phyloP scores from a whole-genome alignment of 768 basidiomycete species.

The Amanita pallidorosea region DNA sequence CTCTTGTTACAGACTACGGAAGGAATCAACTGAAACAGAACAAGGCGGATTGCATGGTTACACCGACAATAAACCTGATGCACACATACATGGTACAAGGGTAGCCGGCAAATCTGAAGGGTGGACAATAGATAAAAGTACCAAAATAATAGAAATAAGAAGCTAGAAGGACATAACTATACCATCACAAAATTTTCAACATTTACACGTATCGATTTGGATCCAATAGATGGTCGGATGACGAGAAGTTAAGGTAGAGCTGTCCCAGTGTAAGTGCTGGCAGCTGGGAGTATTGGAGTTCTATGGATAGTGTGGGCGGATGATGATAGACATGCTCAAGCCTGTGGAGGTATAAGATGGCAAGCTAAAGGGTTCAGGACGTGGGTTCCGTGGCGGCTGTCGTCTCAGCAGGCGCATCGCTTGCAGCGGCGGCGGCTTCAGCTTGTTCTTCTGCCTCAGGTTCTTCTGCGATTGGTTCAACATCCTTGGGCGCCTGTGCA shows the following conservation, averaged over 20 bases:
- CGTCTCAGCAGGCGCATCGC: conserved; percentile 8
- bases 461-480: conserved; percentile 47
- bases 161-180: conserved; percentile 12
- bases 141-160: conserved; percentile 7
- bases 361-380: neutral
- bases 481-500: conserved; percentile 20
- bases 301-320: neutral
- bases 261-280: neutral
- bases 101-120: neutral
- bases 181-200: conserved; percentile 13
- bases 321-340: neutral
- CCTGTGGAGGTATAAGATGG: neutral
- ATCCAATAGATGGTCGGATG: conserved; percentile 7
- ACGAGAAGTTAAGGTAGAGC: neutral
- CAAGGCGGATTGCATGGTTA: neutral
- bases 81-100: conserved; percentile 4
- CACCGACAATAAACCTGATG: conserved; percentile 3
- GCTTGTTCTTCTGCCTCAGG: conserved; percentile 26
- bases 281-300: neutral
- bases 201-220: conserved; percentile 5
- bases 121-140: neutral
- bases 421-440: conserved; percentile 20
- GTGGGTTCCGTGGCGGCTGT: conserved; percentile 2
- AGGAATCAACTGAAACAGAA: neutral
- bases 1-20: neutral